phyloP scores from a whole-genome alignment of 495 filamentous ascomycete genomes.

The Talaromyces nanjingensis region DNA sequence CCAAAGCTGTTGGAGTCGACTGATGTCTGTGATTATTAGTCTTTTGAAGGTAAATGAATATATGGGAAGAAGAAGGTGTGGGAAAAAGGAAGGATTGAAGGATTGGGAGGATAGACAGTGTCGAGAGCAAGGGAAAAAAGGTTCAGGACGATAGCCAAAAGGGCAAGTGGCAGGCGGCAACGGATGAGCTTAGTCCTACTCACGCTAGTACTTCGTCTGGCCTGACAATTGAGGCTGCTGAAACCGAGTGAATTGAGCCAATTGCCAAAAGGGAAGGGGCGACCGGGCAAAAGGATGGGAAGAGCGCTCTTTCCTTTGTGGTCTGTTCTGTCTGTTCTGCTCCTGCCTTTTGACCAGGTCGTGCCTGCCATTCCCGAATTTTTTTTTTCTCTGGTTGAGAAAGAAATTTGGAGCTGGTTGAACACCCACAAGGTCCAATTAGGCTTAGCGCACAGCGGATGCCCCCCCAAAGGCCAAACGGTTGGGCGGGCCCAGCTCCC shows the following conservation, averaged over 20 bases:
- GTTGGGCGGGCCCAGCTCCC: constrained; percentile 23
- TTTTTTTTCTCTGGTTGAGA: constrained; percentile 7
- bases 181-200: neutral
- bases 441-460: constrained; percentile 18
- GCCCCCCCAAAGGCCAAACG: constrained; percentile 29
- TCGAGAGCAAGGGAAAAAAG: constrained; percentile 15
- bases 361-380: neutral
- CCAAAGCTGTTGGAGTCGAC: constrained; percentile 10
- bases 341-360: neutral
- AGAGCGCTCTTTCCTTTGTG: neutral
- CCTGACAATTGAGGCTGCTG: constrained; percentile 3
- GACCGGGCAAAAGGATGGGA: neutral
- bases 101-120: constrained; percentile 12
- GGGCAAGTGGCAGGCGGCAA: neutral
- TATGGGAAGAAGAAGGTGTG: neutral
- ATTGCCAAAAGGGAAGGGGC: neutral
- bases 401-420: constrained; percentile 23
- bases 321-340: neutral
- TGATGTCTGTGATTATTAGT: neutral
- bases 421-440: constrained; percentile 19
- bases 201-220: neutral
- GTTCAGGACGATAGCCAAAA: constrained; percentile 12
- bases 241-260: neutral
- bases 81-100: constrained; percentile 6
- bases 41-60: constrained; percentile 5